Evolutionary conservation across 1,284 basidiomycete genomes (phyloP).

Genomic region (Sanghuangporus baumii): DNA sequence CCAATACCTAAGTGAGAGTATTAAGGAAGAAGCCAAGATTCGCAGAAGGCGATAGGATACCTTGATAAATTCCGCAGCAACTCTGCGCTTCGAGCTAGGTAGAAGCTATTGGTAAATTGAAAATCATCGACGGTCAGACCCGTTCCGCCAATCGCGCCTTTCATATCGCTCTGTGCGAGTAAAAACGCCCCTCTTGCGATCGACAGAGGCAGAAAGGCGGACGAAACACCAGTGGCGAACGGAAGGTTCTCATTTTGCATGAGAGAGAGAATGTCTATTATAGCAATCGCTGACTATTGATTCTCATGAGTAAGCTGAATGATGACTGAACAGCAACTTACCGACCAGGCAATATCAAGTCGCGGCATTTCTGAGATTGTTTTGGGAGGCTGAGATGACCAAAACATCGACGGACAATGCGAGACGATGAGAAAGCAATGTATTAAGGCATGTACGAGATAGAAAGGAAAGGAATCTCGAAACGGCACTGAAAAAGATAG

Average conservation of each 20-base stretch:
- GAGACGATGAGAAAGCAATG: constrained; percentile 3
- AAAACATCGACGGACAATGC: constrained; percentile 11
- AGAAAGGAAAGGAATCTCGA: constrained; percentile 3
- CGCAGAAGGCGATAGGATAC: not conserved
- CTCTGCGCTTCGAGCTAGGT: not conserved
- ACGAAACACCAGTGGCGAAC: not conserved
- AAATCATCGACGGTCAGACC: not conserved
- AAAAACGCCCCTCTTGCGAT: constrained; percentile 11
- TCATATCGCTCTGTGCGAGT: not conserved
- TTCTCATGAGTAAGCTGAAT: not conserved
- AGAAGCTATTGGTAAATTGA: not conserved
- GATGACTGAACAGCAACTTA: not conserved
- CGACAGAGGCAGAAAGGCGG: constrained; percentile 4
- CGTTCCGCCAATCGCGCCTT: not conserved
- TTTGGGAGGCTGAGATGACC: not conserved
- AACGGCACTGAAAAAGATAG: not conserved
- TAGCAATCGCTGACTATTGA: constrained; percentile 2
- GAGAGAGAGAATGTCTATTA: constrained; percentile 7
- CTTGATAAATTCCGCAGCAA: constrained; percentile 5
- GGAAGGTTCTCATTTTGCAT: not conserved
- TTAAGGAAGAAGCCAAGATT: not conserved
- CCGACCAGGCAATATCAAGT: constrained; percentile 12
- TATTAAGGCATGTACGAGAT: constrained; percentile 7
- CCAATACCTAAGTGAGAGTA: constrained; percentile 2
- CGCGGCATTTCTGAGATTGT: constrained; percentile 1